Conservation (phyloP, 2,329 filamentous ascomycete species). For the Pyrenochaeta sp. region DNA sequence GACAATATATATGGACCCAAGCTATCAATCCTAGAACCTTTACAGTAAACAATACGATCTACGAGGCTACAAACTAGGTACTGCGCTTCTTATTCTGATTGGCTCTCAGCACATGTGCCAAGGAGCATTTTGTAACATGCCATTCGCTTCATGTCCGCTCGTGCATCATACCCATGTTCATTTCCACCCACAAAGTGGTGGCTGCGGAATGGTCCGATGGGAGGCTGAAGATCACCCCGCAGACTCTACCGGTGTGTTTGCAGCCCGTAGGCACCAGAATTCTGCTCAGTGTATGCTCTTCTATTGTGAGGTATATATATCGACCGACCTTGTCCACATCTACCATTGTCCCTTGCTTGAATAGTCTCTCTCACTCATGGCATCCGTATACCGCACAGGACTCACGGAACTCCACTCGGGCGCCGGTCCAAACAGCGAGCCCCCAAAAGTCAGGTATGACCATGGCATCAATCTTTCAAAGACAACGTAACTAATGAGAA, state of each 20-base stretch:
- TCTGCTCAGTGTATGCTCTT: too few species aligned
- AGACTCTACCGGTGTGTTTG: neutral
- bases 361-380: too few species aligned
- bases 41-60: neutral
- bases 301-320: too few species aligned
- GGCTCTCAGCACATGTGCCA: too few species aligned
- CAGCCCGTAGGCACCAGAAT: neutral
- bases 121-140: neutral
- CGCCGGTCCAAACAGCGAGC: neutral
- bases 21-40: neutral
- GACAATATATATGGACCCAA: too few species aligned
- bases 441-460: conserved; percentile 6
- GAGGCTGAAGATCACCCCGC: conserved; percentile 1
- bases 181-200: neutral
- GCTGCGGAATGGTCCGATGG: neutral
- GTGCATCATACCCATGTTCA: neutral
- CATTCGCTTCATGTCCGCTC: neutral
- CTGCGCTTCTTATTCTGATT: too few species aligned
- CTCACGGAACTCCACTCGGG: conserved; percentile 9
- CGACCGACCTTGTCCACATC: too few species aligned
- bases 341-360: too few species aligned
- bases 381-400: conserved; percentile 3
- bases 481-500: neutral
- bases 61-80: neutral
- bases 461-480: neutral